Percentiles rank a stretch among this genome's conserved stretches.
These are phyloP conservation scores for Boletus pseudopeckii DNA, from an alignment of 768 basidiomycete species.

Conservation along the genomic window DNA sequence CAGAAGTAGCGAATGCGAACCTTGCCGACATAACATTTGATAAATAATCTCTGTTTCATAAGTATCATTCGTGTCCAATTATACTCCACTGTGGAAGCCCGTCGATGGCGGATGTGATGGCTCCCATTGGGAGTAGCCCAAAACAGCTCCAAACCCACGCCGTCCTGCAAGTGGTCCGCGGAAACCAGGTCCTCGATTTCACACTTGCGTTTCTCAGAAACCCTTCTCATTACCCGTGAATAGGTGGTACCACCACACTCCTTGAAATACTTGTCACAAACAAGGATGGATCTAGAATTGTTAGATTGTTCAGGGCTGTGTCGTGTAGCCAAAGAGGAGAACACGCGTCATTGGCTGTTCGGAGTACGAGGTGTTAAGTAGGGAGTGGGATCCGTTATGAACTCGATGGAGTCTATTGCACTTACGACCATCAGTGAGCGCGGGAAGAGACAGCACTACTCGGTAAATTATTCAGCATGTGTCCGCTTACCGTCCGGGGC, in stretches of 20 bases:
- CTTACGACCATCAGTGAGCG: slow-evolving; percentile 7
- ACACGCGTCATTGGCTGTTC: not conserved
- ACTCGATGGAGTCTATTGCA: not conserved
- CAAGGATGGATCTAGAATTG: not conserved
- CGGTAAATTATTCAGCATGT: not conserved
- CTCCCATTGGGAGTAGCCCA: slow-evolving; percentile 9
- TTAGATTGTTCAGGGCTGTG: slow-evolving; percentile 4
- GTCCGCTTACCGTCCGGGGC: not conserved
- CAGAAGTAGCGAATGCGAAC: slow-evolving; percentile 10
- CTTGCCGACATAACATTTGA: slow-evolving; percentile 11
- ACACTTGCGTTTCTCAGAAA: not conserved
- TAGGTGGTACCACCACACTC: not conserved
- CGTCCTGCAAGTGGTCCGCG: slow-evolving; percentile 22
- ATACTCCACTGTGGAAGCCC: slow-evolving; percentile 19
- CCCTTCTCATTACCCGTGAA: slow-evolving; percentile 7
- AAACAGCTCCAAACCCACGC: slow-evolving; percentile 18
- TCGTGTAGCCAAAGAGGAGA: slow-evolving; percentile 9
- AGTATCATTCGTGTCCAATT: slow-evolving; percentile 15
- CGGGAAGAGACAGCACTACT: slow-evolving; percentile 1
- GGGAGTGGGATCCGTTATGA: not conserved
- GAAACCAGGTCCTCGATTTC: slow-evolving; percentile 13
- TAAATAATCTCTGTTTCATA: slow-evolving; percentile 21
- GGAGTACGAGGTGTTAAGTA: not conserved
- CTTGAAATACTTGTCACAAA: not conserved
- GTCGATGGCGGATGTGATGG: slow-evolving; percentile 21